Percentiles rank a stretch among this genome's conserved stretches.
phyloP scores from a whole-genome alignment of 441 rosid species.

The Pelargonium australe region DNA sequence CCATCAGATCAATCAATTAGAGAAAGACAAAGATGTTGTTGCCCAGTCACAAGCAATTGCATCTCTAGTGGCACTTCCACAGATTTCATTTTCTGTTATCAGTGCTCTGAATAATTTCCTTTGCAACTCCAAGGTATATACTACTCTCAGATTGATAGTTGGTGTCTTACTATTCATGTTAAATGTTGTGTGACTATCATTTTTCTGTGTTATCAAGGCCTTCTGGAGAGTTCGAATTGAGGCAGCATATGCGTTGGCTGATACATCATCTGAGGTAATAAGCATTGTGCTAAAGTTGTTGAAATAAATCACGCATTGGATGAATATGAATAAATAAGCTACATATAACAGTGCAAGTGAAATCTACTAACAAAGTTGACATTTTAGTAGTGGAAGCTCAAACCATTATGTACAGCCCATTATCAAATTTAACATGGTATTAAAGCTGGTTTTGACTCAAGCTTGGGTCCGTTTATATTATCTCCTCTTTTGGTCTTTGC shows the following conservation, averaged over 20 bases:
- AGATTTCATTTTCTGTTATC: constrained; percentile 67
- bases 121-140: constrained; percentile 70
- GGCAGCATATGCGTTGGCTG: constrained; percentile 95
- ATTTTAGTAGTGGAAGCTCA: no score
- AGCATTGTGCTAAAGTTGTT: constrained; percentile 10
- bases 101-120: constrained; percentile 79
- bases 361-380: no score
- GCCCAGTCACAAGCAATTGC: constrained; percentile 92
- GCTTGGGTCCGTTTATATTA: no score
- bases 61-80: constrained; percentile 68
- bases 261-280: constrained; percentile 79
- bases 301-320: no score
- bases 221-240: constrained; percentile 97
- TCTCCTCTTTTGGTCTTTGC: no score
- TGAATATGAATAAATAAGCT: background rate
- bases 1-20: constrained; percentile 81
- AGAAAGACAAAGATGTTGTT: constrained; percentile 97
- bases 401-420: no score
- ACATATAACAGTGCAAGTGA: no score
- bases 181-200: constrained; percentile 10
- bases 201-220: constrained; percentile 44
- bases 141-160: constrained; percentile 21
- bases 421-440: no score
- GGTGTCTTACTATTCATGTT: constrained; percentile 12
- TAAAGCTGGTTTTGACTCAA: no score